phyloP scores from a whole-genome alignment of 2,329 filamentous ascomycete species.

The Botrytis squamosa region DNA sequence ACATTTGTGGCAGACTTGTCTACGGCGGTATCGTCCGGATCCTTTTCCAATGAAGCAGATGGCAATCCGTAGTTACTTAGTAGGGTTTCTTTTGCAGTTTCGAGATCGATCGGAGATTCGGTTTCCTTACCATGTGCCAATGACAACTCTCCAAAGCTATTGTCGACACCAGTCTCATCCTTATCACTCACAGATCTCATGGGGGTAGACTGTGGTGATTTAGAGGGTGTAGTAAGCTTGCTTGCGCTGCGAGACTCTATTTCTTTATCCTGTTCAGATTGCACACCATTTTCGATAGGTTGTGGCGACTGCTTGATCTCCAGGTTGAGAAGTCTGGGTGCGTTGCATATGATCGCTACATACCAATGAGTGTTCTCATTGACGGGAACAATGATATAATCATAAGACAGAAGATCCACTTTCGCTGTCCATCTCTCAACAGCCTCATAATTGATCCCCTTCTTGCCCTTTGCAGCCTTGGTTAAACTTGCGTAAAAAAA shows the following conservation, averaged over 20 bases:
- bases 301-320: conserved; percentile 9
- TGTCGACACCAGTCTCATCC: neutral
- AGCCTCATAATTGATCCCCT: conserved; percentile 76
- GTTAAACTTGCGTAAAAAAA: conserved; percentile 84
- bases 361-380: conserved; percentile 92
- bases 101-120: neutral
- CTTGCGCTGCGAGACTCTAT: neutral
- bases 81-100: neutral
- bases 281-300: conserved; percentile 7
- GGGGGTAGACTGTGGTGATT: neutral
- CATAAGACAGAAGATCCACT: conserved; percentile 78
- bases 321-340: conserved; percentile 58
- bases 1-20: neutral
- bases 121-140: neutral
- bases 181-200: neutral
- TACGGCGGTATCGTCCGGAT: neutral
- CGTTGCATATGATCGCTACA: conserved; percentile 90
- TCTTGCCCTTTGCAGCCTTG: conserved; percentile 51
- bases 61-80: neutral
- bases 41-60: too few relatives aligned
- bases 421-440: conserved; percentile 87
- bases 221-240: conserved; percentile 8
- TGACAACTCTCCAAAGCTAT: neutral
- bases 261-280: neutral
- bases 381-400: conserved; percentile 89